Conservation (phyloP, 2,329 filamentous ascomycete species). For the Sclerotiophoma versabilis region DNA sequence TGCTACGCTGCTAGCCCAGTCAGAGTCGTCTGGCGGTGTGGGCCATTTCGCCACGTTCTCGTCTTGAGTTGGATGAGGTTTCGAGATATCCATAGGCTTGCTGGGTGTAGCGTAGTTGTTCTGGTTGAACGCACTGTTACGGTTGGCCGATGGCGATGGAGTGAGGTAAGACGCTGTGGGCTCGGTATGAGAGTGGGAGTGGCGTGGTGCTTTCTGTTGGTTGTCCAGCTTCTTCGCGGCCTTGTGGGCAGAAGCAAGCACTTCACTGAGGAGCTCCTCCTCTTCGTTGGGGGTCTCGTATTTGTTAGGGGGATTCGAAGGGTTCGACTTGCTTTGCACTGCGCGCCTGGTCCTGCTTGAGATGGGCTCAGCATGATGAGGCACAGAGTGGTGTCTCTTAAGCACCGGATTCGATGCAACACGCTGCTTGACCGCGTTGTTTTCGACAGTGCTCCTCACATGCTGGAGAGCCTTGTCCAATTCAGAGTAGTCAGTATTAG, state of each 20-base stretch:
- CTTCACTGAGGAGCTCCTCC: constrained; percentile 93
- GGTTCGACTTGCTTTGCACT: constrained; percentile 72
- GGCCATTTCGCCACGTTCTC: constrained; percentile 77
- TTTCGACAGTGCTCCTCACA: constrained; percentile 66
- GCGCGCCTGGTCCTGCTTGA: constrained; percentile 82
- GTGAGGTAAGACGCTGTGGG: constrained; percentile 70
- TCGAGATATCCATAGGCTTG: constrained; percentile 73
- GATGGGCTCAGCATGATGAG: constrained; percentile 59
- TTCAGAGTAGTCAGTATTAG: constrained; percentile 63
- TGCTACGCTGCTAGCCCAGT: constrained; percentile 85
- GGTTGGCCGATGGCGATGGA: constrained; percentile 81
- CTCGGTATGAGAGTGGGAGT: constrained; percentile 68
- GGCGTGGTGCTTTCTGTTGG: constrained; percentile 55
- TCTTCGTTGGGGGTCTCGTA: constrained; percentile 97
- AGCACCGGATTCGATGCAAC: constrained; percentile 55
- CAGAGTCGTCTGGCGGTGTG: constrained; percentile 91
- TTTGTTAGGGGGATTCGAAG: constrained; percentile 78
- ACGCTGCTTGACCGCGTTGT: constrained; percentile 45
- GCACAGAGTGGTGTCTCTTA: constrained; percentile 58
- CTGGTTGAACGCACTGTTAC: constrained; percentile 77
- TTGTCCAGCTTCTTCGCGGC: constrained; percentile 74
- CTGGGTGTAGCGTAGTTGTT: constrained; percentile 67
- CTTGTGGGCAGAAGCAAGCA: constrained; percentile 76
- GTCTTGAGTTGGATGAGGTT: constrained; percentile 50
- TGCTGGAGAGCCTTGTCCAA: constrained; percentile 68